phyloP scores from a whole-genome alignment of 2,329 filamentous ascomycete species.

The Aureobasidium namibiae region DNA sequence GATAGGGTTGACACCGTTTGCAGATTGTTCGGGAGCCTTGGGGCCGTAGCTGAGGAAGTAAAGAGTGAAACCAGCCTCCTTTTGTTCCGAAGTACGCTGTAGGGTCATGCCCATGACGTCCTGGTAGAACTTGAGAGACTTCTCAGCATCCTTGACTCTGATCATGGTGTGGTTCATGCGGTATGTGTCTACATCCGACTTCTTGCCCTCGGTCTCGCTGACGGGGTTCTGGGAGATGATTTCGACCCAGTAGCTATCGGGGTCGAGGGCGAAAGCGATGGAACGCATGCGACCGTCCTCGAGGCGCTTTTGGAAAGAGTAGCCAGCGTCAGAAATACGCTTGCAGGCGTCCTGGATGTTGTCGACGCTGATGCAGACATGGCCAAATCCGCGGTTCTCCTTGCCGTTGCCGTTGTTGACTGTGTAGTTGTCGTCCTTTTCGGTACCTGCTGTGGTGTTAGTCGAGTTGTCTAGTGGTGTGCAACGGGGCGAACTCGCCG shows the following conservation, averaged over 20 bases:
- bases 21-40: constrained; percentile 40
- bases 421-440: constrained; percentile 71
- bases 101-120: constrained; percentile 85
- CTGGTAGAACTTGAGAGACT: constrained; percentile 45
- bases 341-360: constrained; percentile 80
- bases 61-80: constrained; percentile 69
- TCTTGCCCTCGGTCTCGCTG: constrained; percentile 63
- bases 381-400: constrained; percentile 72
- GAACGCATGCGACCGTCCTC: constrained; percentile 77
- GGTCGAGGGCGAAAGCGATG: constrained; percentile 76
- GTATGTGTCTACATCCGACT: constrained; percentile 69
- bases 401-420: constrained; percentile 87
- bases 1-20: constrained; percentile 49
- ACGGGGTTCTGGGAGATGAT: constrained; percentile 64
- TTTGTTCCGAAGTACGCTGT: constrained; percentile 62
- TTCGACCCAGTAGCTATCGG: constrained; percentile 55
- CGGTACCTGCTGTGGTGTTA: constrained; percentile 43
- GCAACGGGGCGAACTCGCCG: constrained; percentile 39
- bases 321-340: constrained; percentile 81
- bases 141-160: constrained; percentile 63
- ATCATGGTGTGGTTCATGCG: constrained; percentile 69
- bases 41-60: constrained; percentile 80
- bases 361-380: constrained; percentile 64
- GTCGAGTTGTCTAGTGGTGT: not conserved
- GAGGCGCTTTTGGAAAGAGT: constrained; percentile 91